Percentiles rank a stretch among this genome's conserved stretches.
Conservation (phyloP, 2,329 filamentous ascomycete species). For the Metarhizium brunneum region DNA sequence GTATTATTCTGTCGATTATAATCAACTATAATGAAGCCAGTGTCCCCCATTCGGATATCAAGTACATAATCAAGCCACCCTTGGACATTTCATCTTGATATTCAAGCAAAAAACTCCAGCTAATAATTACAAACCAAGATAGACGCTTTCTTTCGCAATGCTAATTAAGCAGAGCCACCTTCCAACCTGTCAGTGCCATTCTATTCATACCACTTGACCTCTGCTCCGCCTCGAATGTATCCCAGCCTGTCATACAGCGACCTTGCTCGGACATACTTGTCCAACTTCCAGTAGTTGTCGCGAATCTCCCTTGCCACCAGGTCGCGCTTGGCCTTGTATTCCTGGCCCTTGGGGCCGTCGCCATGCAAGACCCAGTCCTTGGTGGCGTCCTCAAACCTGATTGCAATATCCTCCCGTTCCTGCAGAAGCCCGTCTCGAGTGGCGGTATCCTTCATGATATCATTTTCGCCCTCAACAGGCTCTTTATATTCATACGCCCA, state of each 20-base stretch:
- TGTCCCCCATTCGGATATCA: neutral
- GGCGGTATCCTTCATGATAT: too few species aligned
- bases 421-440: too few species aligned
- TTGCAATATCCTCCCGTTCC: too few species aligned
- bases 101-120: too few species aligned
- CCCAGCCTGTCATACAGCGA: slow-evolving; percentile 61
- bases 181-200: neutral
- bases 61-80: neutral
- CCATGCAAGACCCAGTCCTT: too few species aligned
- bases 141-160: neutral
- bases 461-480: too few species aligned
- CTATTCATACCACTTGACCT: slow-evolving; percentile 56
- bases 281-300: slow-evolving; percentile 78
- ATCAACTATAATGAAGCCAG: too few species aligned
- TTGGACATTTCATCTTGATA: too few species aligned
- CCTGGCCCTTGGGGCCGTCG: slow-evolving; percentile 37
- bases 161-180: neutral
- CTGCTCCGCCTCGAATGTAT: slow-evolving; percentile 40
- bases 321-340: slow-evolving; percentile 48
- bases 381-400: too few species aligned
- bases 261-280: slow-evolving; percentile 76
- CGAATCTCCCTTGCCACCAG: slow-evolving; percentile 54
- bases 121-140: neutral
- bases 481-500: too few species aligned
- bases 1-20: too few species aligned